Evolutionary conservation across 73 alveolate species (phyloP).

Genomic region (Halteria grandinella): DNA sequence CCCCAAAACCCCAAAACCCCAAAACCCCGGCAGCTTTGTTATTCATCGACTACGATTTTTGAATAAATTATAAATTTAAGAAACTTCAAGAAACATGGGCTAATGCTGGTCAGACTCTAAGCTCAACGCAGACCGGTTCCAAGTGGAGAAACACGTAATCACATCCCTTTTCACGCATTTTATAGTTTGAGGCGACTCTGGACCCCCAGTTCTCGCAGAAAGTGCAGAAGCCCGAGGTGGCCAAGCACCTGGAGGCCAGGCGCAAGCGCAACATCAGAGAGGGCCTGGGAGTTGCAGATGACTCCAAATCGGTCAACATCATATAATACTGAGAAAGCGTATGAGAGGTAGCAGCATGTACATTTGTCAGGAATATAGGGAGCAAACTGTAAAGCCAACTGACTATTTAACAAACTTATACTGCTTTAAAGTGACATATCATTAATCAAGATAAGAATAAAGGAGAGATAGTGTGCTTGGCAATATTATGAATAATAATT

Average conservation of each 20-base stretch:
- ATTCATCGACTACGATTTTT: too few relatives aligned
- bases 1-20: too few relatives aligned
- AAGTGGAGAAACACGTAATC: slow-evolving; percentile 33
- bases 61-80: too few relatives aligned
- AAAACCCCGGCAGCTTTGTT: too few relatives aligned
- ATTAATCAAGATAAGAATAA: too few relatives aligned
- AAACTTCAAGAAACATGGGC: slow-evolving; percentile 36
- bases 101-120: slow-evolving; percentile 48
- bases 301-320: slow-evolving; percentile 42
- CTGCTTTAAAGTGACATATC: too few relatives aligned
- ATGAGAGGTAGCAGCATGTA: too few relatives aligned
- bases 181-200: slow-evolving; percentile 16
- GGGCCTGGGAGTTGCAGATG: slow-evolving; percentile 47
- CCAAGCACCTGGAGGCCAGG: slow-evolving; percentile 1
- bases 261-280: slow-evolving; percentile 39
- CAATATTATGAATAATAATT: too few relatives aligned
- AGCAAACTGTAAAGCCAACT: too few relatives aligned
- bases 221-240: slow-evolving; percentile 8
- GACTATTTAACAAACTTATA: too few relatives aligned
- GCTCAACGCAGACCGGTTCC: neutral
- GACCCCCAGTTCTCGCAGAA: slow-evolving; percentile 27
- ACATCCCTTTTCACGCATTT: neutral
- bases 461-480: too few relatives aligned
- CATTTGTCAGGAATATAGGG: too few relatives aligned
- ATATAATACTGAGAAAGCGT: slow-evolving; percentile 52